Evolutionary conservation across 2,329 filamentous ascomycete species (phyloP), one percentile per base, ranked within the genome.

Genomic region (Chlorencoelia australis): DNA sequence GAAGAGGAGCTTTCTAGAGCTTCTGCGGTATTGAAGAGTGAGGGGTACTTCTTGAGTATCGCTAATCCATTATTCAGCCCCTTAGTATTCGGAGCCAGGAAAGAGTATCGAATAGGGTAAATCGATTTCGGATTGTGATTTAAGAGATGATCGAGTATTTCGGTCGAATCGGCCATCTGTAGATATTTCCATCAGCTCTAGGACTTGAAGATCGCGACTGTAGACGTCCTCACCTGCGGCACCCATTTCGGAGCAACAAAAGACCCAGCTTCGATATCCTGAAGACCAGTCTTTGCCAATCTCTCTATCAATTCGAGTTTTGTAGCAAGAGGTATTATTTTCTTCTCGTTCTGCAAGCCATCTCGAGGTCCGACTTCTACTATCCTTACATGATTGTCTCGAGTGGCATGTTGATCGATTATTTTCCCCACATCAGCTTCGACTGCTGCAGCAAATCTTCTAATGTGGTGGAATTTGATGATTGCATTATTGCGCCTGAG

Each of bases 161-260:
- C 70, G 53, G 73, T 72, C 2, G 84, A 88, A 51, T 83, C 81
- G 45, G 79, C 78, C 83, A 89, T 88, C 79, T 85, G 38, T 2
- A 37, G 28, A 36, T 32, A 33, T 27, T 37, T 26, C 17, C 30
- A 5, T 17, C 11, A 30, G 27, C 21, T 22, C 6, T 8, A 11
- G 3, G 6, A 5, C 8, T 10, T 3, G 11, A 10, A 11, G 18
- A 10, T 13, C 6, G 28, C 21, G 7, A 39, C 56, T n/a, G n/a
- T n/a, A n/a, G n/a, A n/a, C n/a, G n/a, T n/a, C n/a, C n/a, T 43
- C 51, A 85, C 75, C 68, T 91, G 86, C 3, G 86, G 85, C 33
- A 88, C 79, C 73, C 82, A 88, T 72, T 83, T 86, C 1, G 85
- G 82, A 30, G 81, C 74, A 7, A 93, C 85, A 53, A 93, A 86